A percentile compares a stretch with the other conserved stretches of the same genome.
Evolutionary conservation across 352 stramenopile species (phyloP).

Genomic region (Elongisporangium anandrum): DNA sequence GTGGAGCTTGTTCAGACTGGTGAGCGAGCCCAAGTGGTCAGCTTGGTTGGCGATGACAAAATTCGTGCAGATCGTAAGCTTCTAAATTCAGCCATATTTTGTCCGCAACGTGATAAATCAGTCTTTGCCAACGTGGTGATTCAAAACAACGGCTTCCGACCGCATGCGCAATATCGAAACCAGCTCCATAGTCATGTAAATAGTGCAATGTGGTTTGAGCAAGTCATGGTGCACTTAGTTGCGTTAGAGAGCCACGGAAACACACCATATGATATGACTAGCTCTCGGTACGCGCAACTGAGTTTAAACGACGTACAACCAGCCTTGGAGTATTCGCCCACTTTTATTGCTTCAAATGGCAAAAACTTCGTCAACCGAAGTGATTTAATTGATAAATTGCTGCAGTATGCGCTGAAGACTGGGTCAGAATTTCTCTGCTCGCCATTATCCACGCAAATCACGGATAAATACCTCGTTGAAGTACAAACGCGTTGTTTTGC

Average conservation of each 20-base stretch:
- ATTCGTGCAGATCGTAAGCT: background rate
- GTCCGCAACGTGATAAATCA: too few relatives aligned
- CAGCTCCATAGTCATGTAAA: background rate
- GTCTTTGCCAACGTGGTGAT: too few relatives aligned
- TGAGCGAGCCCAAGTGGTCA: conserved; percentile 25
- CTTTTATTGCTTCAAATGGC: background rate
- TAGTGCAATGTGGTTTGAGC: background rate
- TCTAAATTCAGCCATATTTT: background rate
- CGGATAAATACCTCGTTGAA: background rate
- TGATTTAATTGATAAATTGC: background rate
- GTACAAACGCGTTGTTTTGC: background rate
- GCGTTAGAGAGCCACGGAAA: background rate
- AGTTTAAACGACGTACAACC: conserved; percentile 10
- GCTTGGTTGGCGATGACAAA: background rate
- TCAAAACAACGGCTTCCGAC: background rate
- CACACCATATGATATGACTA: background rate
- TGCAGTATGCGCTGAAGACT: background rate
- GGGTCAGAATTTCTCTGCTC: background rate
- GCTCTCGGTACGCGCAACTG: conserved; percentile 8
- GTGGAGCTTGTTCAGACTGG: conserved; percentile 24
- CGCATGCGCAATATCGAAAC: background rate
- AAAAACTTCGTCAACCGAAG: background rate
- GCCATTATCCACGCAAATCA: background rate
- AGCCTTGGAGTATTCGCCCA: background rate
- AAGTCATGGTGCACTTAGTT: background rate